Conservation (phyloP, 495 filamentous ascomycete species). For the Xylaria nigripes region DNA sequence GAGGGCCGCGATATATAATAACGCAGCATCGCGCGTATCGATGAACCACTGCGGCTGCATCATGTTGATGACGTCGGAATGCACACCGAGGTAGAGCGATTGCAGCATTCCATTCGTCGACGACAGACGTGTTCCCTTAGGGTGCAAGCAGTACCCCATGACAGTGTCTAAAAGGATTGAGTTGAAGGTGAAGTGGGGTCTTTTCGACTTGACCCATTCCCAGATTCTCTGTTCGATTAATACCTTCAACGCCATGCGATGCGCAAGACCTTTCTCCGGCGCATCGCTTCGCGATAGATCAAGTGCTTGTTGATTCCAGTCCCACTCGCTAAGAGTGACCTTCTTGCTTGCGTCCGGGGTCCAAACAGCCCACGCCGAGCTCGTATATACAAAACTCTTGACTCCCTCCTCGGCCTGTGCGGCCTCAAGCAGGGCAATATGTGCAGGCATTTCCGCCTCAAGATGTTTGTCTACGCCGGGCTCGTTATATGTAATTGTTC, state of each 20-base stretch:
- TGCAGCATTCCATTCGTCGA: slow-evolving; percentile 29
- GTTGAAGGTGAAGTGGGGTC: slow-evolving; percentile 27
- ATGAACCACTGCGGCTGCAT: slow-evolving; percentile 30
- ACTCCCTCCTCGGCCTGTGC: slow-evolving; percentile 16
- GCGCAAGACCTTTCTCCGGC: slow-evolving; percentile 20
- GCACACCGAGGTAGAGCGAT: slow-evolving; percentile 22
- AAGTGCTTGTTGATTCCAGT: slow-evolving; percentile 27
- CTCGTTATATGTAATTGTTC: slow-evolving; percentile 11
- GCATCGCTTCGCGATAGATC: slow-evolving; percentile 15
- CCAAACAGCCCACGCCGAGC: slow-evolving; percentile 28
- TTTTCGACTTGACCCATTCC: slow-evolving; percentile 28
- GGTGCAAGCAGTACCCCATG: slow-evolving; percentile 27
- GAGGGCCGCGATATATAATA: slow-evolving; percentile 28
- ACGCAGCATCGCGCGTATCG: slow-evolving; percentile 23
- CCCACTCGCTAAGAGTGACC: slow-evolving; percentile 17
- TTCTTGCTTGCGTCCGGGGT: slow-evolving; percentile 20
- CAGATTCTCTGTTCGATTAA: slow-evolving; percentile 27
- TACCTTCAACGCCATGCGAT: slow-evolving; percentile 32
- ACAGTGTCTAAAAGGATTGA: slow-evolving; percentile 26
- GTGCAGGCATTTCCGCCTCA: slow-evolving; percentile 22
- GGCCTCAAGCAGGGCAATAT: slow-evolving; percentile 21
- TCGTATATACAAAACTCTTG: slow-evolving; percentile 24
- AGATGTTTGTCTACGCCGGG: slow-evolving; percentile 20
- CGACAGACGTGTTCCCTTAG: slow-evolving; percentile 17
- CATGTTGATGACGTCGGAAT: slow-evolving; percentile 10